These are phyloP conservation scores for Oryza rufipogon DNA, from an alignment of 176 grass and related monocot genomes.

Conservation along the genomic window DNA sequence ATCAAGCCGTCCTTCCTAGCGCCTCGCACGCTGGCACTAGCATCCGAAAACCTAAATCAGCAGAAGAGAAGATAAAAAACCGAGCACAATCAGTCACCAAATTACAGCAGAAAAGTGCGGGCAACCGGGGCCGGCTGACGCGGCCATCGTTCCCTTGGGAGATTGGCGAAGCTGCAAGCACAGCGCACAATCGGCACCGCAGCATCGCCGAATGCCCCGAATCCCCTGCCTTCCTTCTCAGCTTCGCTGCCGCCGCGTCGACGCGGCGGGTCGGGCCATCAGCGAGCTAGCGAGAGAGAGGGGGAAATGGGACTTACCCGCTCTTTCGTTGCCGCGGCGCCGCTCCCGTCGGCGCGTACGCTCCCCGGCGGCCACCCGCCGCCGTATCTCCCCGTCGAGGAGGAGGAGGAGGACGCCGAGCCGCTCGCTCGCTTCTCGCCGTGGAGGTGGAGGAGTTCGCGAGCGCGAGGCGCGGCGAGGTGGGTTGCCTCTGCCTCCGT, in stretches of 20 bases:
- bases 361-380: background rate
- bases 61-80: background rate
- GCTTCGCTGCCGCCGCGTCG: background rate
- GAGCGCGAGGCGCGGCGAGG: background rate
- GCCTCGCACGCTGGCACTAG: background rate
- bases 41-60: background rate
- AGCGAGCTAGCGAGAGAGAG: background rate
- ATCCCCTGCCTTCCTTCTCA: background rate
- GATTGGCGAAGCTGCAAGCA: background rate
- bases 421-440: slow-evolving; percentile 19
- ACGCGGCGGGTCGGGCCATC: background rate
- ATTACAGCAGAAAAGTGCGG: background rate
- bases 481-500: background rate
- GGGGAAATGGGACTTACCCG: slow-evolving; percentile 29
- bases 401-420: background rate
- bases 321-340: background rate
- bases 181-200: background rate
- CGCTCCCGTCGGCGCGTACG: background rate
- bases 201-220: background rate
- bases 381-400: background rate
- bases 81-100: background rate
- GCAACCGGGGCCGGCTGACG: background rate
- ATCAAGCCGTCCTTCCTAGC: slow-evolving; percentile 25
- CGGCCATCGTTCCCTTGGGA: slow-evolving; percentile 2
- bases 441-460: background rate